These are phyloP conservation scores for Salix purpurea DNA, from an alignment of 345 rosid species.

Conservation along the genomic window DNA sequence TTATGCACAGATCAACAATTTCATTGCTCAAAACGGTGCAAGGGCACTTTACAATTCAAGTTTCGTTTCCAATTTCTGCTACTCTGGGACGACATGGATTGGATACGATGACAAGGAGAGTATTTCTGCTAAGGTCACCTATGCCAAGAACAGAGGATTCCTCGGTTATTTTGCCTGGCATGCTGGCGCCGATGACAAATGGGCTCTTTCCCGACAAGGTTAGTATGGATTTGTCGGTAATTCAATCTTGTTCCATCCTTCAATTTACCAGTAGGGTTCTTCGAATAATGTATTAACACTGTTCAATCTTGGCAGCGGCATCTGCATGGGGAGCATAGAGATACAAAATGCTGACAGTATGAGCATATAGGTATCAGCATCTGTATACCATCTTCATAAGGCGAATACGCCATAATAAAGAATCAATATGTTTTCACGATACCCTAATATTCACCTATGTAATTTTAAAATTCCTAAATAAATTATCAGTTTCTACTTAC, in stretches of 20 bases:
- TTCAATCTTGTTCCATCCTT: too few species aligned
- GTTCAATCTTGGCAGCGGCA: not conserved
- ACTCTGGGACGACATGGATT: slow-evolving; percentile 18
- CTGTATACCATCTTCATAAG: too few species aligned
- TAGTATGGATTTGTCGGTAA: not conserved
- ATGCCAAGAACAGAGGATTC: not conserved
- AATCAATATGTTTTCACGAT: too few species aligned
- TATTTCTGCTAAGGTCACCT: not conserved
- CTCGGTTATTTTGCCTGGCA: not conserved
- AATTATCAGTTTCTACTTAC: too few species aligned
- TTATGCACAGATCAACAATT: slow-evolving; percentile 3
- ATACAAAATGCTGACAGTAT: not conserved
- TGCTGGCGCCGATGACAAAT: not conserved
- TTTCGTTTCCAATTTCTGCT: slow-evolving; percentile 8
- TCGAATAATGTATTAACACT: not conserved
- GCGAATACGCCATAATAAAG: too few species aligned
- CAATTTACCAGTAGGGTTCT: too few species aligned
- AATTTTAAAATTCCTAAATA: too few species aligned
- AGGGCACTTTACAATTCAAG: slow-evolving; percentile 7
- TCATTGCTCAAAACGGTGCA: slow-evolving; percentile 1
- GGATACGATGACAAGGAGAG: slow-evolving; percentile 19
- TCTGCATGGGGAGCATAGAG: slow-evolving; percentile 2
- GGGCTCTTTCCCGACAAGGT: slow-evolving; percentile 6
- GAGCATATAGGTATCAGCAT: too few species aligned
- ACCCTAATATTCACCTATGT: too few species aligned